These are phyloP conservation scores for Talaromyces trachyspermus DNA, from an alignment of 495 filamentous ascomycete species.

Conservation along the genomic window DNA sequence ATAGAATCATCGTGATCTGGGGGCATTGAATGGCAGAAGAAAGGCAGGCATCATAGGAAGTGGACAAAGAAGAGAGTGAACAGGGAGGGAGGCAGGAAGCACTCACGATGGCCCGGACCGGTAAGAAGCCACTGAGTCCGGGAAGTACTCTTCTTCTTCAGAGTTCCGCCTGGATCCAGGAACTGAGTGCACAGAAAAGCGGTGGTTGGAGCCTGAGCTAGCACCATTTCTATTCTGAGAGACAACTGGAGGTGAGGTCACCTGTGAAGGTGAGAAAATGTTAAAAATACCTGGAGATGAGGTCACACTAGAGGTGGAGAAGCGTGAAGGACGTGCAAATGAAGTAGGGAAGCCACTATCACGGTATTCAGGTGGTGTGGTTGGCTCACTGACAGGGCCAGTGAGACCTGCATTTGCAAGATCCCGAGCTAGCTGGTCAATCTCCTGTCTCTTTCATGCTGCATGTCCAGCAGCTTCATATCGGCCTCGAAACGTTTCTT, in stretches of 20 bases:
- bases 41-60: not conserved
- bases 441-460: conserved; percentile 72
- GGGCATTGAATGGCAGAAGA: not conserved
- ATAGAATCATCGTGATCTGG: not conserved
- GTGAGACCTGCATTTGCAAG: conserved; percentile 53
- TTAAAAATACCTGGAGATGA: conserved; percentile 72
- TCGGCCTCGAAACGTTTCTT: conserved; percentile 79
- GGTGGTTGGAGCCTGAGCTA: conserved; percentile 32
- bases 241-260: conserved; percentile 51
- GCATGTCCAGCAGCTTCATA: conserved; percentile 76
- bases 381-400: conserved; percentile 84
- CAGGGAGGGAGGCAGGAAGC: not conserved
- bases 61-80: conserved; percentile 3
- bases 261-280: conserved; percentile 63
- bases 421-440: conserved; percentile 72
- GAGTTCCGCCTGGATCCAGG: conserved; percentile 71
- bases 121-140: conserved; percentile 26
- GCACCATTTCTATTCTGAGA: conserved; percentile 40
- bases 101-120: conserved; percentile 37
- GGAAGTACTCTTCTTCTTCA: conserved; percentile 37
- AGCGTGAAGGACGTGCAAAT: conserved; percentile 70
- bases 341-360: conserved; percentile 67
- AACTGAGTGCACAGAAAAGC: conserved; percentile 65
- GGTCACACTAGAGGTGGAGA: conserved; percentile 73
- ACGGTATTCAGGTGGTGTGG: conserved; percentile 90